Percentiles rank a stretch among this genome's conserved stretches.
Conservation (phyloP, 1,284 basidiomycete genomes). For the Wallemia hederae region DNA sequence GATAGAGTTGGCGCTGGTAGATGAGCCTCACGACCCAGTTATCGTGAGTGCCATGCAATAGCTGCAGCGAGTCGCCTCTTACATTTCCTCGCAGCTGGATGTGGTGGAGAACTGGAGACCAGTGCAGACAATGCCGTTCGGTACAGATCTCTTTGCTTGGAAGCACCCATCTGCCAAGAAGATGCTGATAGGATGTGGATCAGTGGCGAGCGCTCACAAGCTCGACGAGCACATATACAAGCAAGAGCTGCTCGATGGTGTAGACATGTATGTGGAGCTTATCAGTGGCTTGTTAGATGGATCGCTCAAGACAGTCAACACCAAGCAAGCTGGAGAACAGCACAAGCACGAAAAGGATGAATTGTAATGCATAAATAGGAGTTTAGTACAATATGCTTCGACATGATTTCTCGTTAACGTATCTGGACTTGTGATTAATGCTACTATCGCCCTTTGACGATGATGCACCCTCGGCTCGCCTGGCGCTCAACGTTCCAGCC, state of each 20-base stretch:
- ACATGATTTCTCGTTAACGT: too few species aligned
- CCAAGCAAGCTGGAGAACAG: background rate
- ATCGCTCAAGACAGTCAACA: background rate
- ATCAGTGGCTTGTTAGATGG: background rate
- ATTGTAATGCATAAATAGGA: background rate
- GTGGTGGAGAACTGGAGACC: background rate
- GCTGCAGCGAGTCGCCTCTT: too few species aligned
- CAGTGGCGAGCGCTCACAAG: background rate
- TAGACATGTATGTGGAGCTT: background rate
- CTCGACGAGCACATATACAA: background rate
- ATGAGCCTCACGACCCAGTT: background rate
- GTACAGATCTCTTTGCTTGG: background rate
- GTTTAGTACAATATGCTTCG: too few species aligned
- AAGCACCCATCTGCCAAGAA: background rate
- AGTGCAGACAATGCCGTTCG: background rate
- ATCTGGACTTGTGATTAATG: background rate
- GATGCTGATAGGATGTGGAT: background rate
- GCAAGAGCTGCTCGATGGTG: background rate
- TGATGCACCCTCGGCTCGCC: background rate
- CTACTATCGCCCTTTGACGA: background rate
- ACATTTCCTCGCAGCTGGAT: background rate
- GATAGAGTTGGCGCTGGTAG: background rate
- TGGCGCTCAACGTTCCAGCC: background rate
- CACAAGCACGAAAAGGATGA: background rate
- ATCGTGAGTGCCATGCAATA: too few species aligned